Base-by-base conservation (phyloP, 768 basidiomycete genomes). In the Amanita phalloides region DNA sequence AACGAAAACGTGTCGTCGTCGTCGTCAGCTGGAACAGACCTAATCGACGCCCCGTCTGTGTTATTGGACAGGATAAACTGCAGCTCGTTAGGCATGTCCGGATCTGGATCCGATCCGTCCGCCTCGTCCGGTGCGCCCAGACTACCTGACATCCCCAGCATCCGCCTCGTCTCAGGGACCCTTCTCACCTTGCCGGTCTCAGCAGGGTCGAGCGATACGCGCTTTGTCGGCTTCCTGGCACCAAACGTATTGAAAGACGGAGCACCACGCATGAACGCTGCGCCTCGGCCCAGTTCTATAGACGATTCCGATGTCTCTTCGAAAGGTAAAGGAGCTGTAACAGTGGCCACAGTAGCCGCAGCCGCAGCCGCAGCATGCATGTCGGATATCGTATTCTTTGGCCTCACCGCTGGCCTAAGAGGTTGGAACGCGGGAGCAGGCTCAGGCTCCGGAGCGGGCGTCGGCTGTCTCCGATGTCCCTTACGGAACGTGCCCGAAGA, bases 11-110 rank as follows among this genome's bases (percentile, higher is more conserved):
- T 76, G 39, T 79, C 75, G 26, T 50, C 41, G 4, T 38, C 23
- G 11, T 33, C 33, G 11, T 33, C 33, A 3, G 14, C 14, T 10
- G n/a, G 28, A n/a, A 49, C 23, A 25, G 46, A 48, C 25, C 36
- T 37, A n/a, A 54, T 35, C 9, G 62, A 68, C 33, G 52, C 71
- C 55, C 48, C 72, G 58, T 62, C 68, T 60, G 61, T 62, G 46
- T 68, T 62, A 20, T 60, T 60, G 4, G 68, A 71, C 23, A 90
- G 63, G 44, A 90, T 79, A 21, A 71, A 70, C 55, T 81, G 79
- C 51, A 90, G 62, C 63, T 90, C 89, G 38, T 85, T 77, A 1
- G 89, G 86, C n/a, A 90, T 85, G 58, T 91, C 86, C 1, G 82
- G 85, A 61, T 88, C 82, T 0, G 77, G 83, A 58, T 87, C 82